A percentile compares a stretch with the other conserved stretches of the same genome.
phyloP scores from a whole-genome alignment of 768 basidiomycete species.

The Tephrocybe sp. region DNA sequence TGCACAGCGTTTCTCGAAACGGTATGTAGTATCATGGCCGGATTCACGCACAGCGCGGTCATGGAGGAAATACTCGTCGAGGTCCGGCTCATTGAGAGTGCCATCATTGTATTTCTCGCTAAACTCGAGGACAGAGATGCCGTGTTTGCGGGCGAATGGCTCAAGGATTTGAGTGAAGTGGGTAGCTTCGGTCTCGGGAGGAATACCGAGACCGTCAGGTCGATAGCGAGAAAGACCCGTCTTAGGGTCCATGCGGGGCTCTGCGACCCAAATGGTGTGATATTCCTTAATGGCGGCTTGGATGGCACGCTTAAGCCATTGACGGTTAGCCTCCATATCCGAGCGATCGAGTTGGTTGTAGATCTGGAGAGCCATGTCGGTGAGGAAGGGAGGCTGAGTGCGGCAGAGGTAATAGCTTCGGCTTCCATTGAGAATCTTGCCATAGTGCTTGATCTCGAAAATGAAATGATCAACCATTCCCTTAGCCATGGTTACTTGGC shows the following conservation, averaged over 20 bases:
- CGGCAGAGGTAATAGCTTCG: conserved; percentile 94
- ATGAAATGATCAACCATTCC: conserved; percentile 99
- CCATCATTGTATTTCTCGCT: conserved; percentile 94
- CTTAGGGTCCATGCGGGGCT: conserved; percentile 91
- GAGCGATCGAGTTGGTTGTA: conserved; percentile 93
- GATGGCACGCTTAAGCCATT: conserved; percentile 94
- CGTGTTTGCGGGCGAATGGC: conserved; percentile 90
- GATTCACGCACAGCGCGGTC: conserved; percentile 96
- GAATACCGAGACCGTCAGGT: conserved; percentile 92
- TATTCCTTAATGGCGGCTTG: conserved; percentile 99
- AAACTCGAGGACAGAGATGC: conserved; percentile 93
- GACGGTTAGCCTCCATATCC: conserved; percentile 75
- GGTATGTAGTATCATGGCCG: conserved; percentile 95
- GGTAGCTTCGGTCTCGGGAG: conserved; percentile 97
- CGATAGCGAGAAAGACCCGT: conserved; percentile 94
- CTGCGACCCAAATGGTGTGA: conserved; percentile 95
- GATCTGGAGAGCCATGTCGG: conserved; percentile 97
- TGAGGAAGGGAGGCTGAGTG: conserved; percentile 97
- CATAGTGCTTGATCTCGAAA: conserved; percentile 98
- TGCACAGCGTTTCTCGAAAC: conserved; percentile 96
- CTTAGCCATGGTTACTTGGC: conserved; percentile 91
- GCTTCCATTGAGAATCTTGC: conserved; percentile 95
- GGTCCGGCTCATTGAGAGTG: conserved; percentile 74
- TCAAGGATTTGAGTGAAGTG: conserved; percentile 98
- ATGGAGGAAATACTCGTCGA: conserved; percentile 98